A percentile compares a stretch with the other conserved stretches of the same genome.
phyloP scores from a whole-genome alignment of 352 stramenopile species.

The Globisporangium radiosum region DNA sequence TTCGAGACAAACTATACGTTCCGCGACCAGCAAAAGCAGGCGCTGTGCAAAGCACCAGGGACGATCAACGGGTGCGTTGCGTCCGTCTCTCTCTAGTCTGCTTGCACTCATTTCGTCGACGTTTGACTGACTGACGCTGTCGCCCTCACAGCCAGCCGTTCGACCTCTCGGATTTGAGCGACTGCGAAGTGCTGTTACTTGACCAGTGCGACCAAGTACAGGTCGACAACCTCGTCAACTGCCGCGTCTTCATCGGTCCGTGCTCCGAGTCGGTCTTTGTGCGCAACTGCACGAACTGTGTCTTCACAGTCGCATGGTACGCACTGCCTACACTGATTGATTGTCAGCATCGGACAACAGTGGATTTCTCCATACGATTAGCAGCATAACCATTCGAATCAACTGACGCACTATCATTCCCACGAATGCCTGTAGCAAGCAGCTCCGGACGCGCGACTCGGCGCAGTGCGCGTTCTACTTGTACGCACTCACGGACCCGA shows the following conservation, averaged over 20 bases:
- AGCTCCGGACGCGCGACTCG: constrained; percentile 86
- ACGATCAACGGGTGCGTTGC: constrained; percentile 55
- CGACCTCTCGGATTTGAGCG: constrained; percentile 73
- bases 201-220: constrained; percentile 89
- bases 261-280: constrained; percentile 88
- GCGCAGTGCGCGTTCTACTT: constrained; percentile 77
- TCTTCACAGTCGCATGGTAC: constrained; percentile 86
- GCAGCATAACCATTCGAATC: no score
- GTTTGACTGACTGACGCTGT: no score
- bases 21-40: constrained; percentile 75
- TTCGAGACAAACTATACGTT: constrained; percentile 92
- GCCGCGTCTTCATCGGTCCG: constrained; percentile 72
- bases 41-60: constrained; percentile 69
- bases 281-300: constrained; percentile 85
- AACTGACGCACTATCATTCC: no score
- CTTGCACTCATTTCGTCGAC: neutral
- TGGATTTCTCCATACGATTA: no score
- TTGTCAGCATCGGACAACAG: no score
- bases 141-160: constrained; percentile 64
- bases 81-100: neutral
- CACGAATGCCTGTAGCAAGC: constrained; percentile 48
- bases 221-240: constrained; percentile 86
- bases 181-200: constrained; percentile 79
- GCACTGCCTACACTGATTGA: neutral
- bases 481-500: constrained; percentile 88